Evolutionary conservation across 2,329 filamentous ascomycete species (phyloP).

Genomic region (Colletotrichum scovillei): DNA sequence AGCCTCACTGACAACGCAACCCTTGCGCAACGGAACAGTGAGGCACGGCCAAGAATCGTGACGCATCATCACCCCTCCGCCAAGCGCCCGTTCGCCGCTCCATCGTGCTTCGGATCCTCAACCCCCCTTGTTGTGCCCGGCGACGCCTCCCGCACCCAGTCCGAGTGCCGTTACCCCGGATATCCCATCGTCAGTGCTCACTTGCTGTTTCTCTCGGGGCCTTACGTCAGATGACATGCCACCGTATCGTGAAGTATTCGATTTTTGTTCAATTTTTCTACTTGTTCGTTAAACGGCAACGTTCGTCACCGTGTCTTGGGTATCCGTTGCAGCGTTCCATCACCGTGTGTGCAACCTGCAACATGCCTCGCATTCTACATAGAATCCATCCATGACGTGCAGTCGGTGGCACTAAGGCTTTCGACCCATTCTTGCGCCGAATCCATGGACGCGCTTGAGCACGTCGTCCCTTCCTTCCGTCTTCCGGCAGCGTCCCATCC

Average conservation of each 20-base stretch:
- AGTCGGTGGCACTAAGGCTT: background rate
- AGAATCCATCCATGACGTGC: background rate
- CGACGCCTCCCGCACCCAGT: background rate
- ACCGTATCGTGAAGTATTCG: background rate
- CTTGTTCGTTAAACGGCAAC: background rate
- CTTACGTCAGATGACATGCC: background rate
- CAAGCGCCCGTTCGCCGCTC: conserved; percentile 13
- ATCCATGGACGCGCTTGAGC: background rate
- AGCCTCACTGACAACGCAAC: conserved; percentile 7
- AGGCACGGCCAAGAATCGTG: conserved; percentile 8
- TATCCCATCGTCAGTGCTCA: background rate
- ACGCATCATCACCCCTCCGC: conserved; percentile 6
- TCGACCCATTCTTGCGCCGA: background rate
- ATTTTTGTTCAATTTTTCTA: background rate
- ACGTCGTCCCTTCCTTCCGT: background rate
- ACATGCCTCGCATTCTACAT: background rate
- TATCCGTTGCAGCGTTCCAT: background rate
- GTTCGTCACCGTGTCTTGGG: background rate
- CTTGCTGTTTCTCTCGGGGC: background rate
- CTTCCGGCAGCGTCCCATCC: background rate
- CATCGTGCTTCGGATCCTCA: conserved; percentile 3
- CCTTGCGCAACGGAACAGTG: background rate
- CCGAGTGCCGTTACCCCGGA: background rate
- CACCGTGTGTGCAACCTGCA: background rate
- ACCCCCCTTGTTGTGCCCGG: background rate